phyloP scores from a whole-genome alignment of 2,329 filamentous ascomycete species.

The Penicillium psychrosexuale region DNA sequence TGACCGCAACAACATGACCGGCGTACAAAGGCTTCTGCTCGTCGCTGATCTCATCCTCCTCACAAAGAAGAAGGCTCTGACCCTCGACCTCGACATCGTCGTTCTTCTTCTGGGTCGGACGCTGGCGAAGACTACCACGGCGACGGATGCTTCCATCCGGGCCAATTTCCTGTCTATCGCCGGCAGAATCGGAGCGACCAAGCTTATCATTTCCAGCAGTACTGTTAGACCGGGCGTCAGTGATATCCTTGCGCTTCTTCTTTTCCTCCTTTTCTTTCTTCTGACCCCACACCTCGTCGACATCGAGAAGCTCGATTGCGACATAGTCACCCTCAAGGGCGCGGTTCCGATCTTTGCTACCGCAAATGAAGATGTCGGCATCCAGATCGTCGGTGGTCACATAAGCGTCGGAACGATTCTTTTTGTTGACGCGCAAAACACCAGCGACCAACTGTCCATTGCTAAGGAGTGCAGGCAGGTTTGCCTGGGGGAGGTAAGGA shows the following conservation, averaged over 20 bases:
- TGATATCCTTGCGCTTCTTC: constrained; percentile 99
- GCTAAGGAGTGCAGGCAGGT: constrained; percentile 80
- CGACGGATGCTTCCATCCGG: constrained; percentile 83
- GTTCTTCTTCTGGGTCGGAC: constrained; percentile 99
- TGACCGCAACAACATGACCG: constrained; percentile 93
- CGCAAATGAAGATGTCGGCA: constrained; percentile 98
- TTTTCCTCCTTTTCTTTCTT: constrained; percentile 99
- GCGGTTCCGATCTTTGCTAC: constrained; percentile 97
- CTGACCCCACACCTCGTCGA: constrained; percentile 97
- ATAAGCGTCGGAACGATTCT: constrained; percentile 97
- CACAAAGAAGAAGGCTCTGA: constrained; percentile 91
- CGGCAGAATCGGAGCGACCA: constrained; percentile 58
- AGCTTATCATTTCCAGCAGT: constrained; percentile 66
- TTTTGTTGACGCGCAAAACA: constrained; percentile 98
- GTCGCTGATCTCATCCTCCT: constrained; percentile 98
- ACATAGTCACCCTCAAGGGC: constrained; percentile 95
- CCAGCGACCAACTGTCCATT: constrained; percentile 95
- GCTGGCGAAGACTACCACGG: constrained; percentile 90
- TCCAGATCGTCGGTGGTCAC: constrained; percentile 93
- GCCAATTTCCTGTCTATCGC: constrained; percentile 59
- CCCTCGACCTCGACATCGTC: constrained; percentile 98
- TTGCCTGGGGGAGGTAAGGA: constrained; percentile 93
- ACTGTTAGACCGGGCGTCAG: constrained; percentile 77
- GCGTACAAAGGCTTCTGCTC: constrained; percentile 97
- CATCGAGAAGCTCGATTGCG: constrained; percentile 91